These are phyloP conservation scores for Alternaria sp. DNA, from an alignment of 2,329 filamentous ascomycete genomes.

Conservation along the genomic window DNA sequence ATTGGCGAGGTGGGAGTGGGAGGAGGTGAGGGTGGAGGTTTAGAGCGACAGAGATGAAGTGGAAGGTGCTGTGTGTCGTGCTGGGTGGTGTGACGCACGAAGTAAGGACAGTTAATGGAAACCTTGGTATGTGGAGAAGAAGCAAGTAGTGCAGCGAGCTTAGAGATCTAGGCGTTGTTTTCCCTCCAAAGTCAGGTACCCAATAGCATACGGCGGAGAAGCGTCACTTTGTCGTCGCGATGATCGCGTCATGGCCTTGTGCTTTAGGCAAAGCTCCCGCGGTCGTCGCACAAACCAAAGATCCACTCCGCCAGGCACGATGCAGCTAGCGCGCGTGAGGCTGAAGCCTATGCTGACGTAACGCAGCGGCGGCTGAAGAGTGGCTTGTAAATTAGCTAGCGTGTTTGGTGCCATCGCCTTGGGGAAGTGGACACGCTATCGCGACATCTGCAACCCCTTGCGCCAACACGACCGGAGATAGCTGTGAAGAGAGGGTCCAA, in stretches of 20 bases:
- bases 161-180: constrained; percentile 6
- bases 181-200: not conserved
- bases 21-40: not conserved
- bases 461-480: constrained; percentile 9
- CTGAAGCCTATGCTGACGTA: constrained; percentile 29
- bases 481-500: constrained; percentile 10
- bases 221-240: constrained; percentile 25
- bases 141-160: constrained; percentile 2
- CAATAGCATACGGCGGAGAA: constrained; percentile 14
- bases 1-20: not conserved
- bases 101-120: not conserved
- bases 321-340: constrained; percentile 20
- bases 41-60: not conserved
- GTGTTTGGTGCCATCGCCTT: constrained; percentile 19
- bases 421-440: constrained; percentile 43
- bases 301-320: not conserved
- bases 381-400: constrained; percentile 20
- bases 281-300: not conserved
- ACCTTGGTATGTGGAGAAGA: constrained; percentile 7
- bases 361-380: constrained; percentile 9
- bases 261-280: constrained; percentile 28
- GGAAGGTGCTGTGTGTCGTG: not conserved
- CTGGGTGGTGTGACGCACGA: not conserved
- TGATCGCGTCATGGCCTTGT: constrained; percentile 41
- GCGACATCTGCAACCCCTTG: constrained; percentile 23